Percentiles rank a stretch among this genome's conserved stretches.
These are phyloP conservation scores for Kodamaea kaohsiungensis DNA, from an alignment of 805 yeast species.

Conservation along the genomic window DNA sequence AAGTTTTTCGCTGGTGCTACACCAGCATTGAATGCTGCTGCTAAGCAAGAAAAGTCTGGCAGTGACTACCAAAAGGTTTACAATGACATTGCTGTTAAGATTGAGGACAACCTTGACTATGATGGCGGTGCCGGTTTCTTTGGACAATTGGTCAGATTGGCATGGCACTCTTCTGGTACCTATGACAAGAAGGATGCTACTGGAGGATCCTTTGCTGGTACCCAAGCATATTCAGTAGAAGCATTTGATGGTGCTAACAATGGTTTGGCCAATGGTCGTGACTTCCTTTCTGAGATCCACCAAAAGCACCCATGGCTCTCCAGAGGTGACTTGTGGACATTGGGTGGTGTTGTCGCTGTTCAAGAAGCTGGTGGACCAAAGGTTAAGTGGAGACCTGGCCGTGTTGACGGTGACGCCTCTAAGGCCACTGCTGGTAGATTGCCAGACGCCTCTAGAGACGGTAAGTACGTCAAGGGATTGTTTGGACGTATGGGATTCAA, in stretches of 20 bases:
- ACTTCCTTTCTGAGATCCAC: conserved; percentile 56
- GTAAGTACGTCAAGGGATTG: conserved; percentile 45
- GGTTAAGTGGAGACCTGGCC: conserved; percentile 57
- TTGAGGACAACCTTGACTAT: conserved; percentile 19
- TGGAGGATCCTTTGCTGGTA: conserved; percentile 42
- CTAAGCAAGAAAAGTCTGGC: conserved; percentile 35
- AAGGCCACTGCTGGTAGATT: conserved; percentile 45
- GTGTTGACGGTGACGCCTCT: conserved; percentile 35
- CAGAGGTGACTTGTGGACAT: conserved; percentile 70
- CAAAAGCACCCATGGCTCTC: conserved; percentile 59
- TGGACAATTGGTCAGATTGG: conserved; percentile 37
- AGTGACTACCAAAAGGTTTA: conserved; percentile 67
- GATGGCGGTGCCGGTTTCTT: conserved; percentile 41
- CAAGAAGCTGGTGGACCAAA: conserved; percentile 67
- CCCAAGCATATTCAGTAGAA: conserved; percentile 47
- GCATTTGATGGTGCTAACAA: conserved; percentile 53
- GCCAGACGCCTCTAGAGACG: conserved; percentile 50
- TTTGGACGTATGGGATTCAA: conserved; percentile 46
- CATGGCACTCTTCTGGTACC: conserved; percentile 43
- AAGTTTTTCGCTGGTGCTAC: conserved; percentile 10
- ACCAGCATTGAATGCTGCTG: conserved; percentile 7
- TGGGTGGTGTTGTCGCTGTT: conserved; percentile 66
- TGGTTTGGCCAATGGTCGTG: conserved; percentile 55
- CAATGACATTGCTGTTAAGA: conserved; percentile 63
- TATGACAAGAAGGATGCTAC: conserved; percentile 25